Base-by-base conservation (phyloP, 148 eudicot species). In the Camellia japonica region DNA sequence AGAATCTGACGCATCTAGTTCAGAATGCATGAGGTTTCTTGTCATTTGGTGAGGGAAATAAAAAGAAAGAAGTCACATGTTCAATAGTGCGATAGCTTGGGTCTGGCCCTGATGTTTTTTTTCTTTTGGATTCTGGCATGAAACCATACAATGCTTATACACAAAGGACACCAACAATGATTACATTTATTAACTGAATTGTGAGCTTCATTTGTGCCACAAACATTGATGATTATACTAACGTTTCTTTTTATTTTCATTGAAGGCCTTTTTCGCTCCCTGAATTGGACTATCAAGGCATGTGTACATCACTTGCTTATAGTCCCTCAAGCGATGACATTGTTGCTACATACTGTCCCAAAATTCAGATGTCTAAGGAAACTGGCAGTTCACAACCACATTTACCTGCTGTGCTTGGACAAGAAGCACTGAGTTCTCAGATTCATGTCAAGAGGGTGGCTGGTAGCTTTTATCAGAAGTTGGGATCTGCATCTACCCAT, bases 251-350 rank as follows among this genome's bases (percentile, higher is more conserved):
- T 44, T 7, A 49, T 19, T 71, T 46, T 56, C 74, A 59, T 75
- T 74, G 43, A 79, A 88, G 90, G 81, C 88, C 86, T 0, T 54
- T 66, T 44, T 76, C 85, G 62, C 59, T 88, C 30, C 43, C 83
- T 13, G 90, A 81, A 77, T 76, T 83, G 74, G 81, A 65, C 30
- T 81, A 85, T 68, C 86, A 68, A 76, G 90, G 88, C 74, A 85
- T 83, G 67, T 88, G 90, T 70, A 80, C 85, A 83, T 85, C 90
- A 8, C 82, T 85, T 62, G 90, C 90, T 76, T 82, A 85, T 75
- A 81, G 86, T 79, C 84, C 74, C 12, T 58, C 60, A 63, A 83
- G 76, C 80, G 84, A 83, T 23, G 64, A 88, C 66, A 74, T 85
- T 19, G 87, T 88, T 60, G 82, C 85, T 30, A 85, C 88, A 38